Evolutionary conservation across 2,329 filamentous ascomycete species (phyloP).

Genomic region (Magnaporthales sp.): DNA sequence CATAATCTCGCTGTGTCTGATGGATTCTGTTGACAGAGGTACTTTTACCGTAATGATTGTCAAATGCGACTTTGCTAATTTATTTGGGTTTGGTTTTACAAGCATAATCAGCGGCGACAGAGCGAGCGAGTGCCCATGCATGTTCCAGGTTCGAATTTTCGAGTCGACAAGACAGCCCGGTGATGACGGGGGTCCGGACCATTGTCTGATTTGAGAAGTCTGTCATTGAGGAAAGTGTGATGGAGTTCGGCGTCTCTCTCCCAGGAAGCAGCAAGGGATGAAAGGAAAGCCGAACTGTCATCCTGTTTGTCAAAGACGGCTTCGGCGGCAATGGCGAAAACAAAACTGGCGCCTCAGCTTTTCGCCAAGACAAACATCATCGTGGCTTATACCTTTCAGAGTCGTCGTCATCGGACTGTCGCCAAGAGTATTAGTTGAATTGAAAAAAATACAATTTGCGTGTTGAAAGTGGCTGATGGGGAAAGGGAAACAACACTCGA

Average conservation of each 20-base stretch:
- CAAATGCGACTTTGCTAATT: neutral
- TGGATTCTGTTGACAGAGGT: neutral
- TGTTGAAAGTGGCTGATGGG: neutral
- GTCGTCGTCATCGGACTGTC: neutral
- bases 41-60: neutral
- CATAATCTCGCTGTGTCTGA: neutral
- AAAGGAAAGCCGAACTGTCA: neutral
- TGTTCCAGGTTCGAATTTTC: neutral
- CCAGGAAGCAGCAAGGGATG: neutral
- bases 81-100: neutral
- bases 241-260: neutral
- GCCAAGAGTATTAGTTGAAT: neutral
- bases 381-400: neutral
- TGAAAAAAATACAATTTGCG: neutral
- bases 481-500: neutral
- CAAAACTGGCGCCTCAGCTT: neutral
- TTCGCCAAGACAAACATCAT: neutral
- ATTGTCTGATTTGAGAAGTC: neutral
- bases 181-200: neutral
- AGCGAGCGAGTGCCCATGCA: neutral
- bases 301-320: neutral
- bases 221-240: neutral
- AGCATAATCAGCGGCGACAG: neutral
- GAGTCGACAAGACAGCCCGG: neutral
- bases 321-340: neutral